Percentiles rank a stretch among this genome's conserved stretches.
Conservation (phyloP, 2,329 filamentous ascomycete genomes). For the Didymella lethalis region DNA sequence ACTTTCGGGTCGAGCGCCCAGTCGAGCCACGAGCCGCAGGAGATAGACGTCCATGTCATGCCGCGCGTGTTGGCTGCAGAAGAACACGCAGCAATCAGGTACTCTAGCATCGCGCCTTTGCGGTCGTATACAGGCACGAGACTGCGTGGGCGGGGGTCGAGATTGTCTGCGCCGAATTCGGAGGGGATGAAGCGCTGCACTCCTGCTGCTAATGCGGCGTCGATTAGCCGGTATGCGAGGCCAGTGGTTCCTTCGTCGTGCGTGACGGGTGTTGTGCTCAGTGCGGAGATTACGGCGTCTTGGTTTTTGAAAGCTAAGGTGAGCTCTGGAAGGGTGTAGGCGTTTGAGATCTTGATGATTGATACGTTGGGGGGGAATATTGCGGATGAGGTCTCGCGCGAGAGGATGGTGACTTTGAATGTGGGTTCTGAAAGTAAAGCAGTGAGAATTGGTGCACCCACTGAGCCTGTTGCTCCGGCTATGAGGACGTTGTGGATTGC, state of each 20-base stretch:
- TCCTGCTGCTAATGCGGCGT: not conserved
- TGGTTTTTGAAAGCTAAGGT: not conserved
- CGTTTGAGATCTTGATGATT: not conserved
- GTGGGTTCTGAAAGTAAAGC: not conserved
- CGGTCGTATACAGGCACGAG: not conserved
- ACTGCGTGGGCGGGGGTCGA: not conserved
- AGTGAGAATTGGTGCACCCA: not conserved
- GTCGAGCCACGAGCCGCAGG: not conserved
- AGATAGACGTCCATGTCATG: slow-evolving; percentile 1
- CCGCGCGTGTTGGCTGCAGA: not conserved
- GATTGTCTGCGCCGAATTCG: not conserved
- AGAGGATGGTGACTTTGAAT: not conserved
- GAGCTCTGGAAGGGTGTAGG: not conserved
- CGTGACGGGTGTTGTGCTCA: not conserved
- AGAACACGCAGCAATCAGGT: not conserved
- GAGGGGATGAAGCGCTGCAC: not conserved
- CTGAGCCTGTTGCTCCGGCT: not conserved
- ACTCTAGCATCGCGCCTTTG: not conserved
- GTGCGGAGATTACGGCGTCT: not conserved
- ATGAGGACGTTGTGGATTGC: not conserved
- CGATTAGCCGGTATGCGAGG: not conserved
- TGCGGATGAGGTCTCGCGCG: not conserved
- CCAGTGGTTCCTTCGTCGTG: not conserved
- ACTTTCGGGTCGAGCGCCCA: not conserved
- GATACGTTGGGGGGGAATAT: not conserved